Percentiles rank a stretch among this genome's conserved stretches.
Evolutionary conservation across 2,329 filamentous ascomycete genomes (phyloP).

Genomic region (Cladophialophora bantiana): DNA sequence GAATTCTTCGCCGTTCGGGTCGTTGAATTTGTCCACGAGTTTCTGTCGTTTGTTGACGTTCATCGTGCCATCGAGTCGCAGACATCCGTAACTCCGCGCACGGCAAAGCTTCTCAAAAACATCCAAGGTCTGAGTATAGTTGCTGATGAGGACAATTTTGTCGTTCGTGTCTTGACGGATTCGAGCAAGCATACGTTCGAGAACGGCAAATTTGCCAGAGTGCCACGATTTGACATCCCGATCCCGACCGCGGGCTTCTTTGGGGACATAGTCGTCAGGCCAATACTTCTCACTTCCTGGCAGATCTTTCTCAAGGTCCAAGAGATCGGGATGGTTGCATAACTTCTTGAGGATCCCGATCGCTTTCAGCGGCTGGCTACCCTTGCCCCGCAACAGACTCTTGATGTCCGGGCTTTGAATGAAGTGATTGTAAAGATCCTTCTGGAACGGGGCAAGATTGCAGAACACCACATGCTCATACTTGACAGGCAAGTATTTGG

Average conservation of each 20-base stretch:
- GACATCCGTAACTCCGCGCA: slow-evolving; percentile 78
- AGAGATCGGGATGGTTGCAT: slow-evolving; percentile 94
- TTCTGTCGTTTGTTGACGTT: slow-evolving; percentile 97
- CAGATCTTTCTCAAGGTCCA: slow-evolving; percentile 81
- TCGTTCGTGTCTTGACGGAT: slow-evolving; percentile 97
- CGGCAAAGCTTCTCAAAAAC: slow-evolving; percentile 92
- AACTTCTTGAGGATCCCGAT: slow-evolving; percentile 98
- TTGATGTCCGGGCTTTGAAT: slow-evolving; percentile 95
- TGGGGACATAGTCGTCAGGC: slow-evolving; percentile 87
- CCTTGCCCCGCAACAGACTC: slow-evolving; percentile 87
- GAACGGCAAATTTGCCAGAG: slow-evolving; percentile 96
- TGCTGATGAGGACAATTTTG: slow-evolving; percentile 98
- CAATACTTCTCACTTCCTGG: slow-evolving; percentile 83
- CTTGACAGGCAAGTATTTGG: slow-evolving; percentile 96
- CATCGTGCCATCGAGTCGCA: slow-evolving; percentile 96
- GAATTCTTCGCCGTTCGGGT: slow-evolving; percentile 87
- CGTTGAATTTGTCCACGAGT: slow-evolving; percentile 96
- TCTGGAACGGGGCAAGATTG: slow-evolving; percentile 89
- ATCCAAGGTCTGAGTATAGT: slow-evolving; percentile 96
- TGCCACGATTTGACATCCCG: slow-evolving; percentile 95
- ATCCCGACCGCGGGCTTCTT: slow-evolving; percentile 85
- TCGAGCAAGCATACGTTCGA: slow-evolving; percentile 96
- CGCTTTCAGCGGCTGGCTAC: slow-evolving; percentile 93
- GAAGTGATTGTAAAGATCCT: slow-evolving; percentile 95
- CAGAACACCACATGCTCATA: slow-evolving; percentile 99